Base-by-base conservation (phyloP, 1,139 yeast genomes). In the Lizanozyma gosingica region DNA sequence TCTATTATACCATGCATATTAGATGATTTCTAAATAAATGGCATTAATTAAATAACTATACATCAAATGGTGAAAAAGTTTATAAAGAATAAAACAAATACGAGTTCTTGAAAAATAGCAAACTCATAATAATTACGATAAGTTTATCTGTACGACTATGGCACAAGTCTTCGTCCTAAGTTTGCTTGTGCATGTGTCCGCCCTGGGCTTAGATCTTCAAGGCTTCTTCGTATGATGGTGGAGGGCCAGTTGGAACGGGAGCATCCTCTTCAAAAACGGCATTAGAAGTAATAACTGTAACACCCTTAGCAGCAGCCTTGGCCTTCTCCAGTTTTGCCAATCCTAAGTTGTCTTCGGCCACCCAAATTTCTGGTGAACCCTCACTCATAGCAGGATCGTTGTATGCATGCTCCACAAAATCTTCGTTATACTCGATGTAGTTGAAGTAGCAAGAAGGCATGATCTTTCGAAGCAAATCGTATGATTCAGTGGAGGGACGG, bases 341-440 rank as follows among this genome's bases (percentile, higher is more conserved):
- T 16, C 92, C 92, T 75, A 82, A 63, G 18, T 76, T 72, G 58
- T 83, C 94, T 45, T 62, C 68, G 35, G 83, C 78, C 47, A 81
- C 65, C 94, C 94, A 83, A 40, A 82, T 67, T 37, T 74, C 74
- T 14, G 87, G 86, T 48, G 74, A 80, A 29, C 67, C 71, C 36
- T 77, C 81, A 17, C 63, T 64, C 33, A 83, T 79, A 41, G 73
- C 73, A 16, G 90, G 88, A 54, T 78, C 78, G 38, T 76, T 73
- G 53, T 80, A 83, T 3, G 95, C 94, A 44, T 64, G 67, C 34
- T 60, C 58, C 53, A 66, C 50, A 50, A 67, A 70, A 18, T 64
- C 71, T 4, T 63, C 59, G 43, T 67, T 63, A 48, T 69, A 70
- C 47, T 67, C 70, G 44, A 69, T 62, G 51, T 67, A 67, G 47